Base-by-base conservation (phyloP, 139 green algal genomes). In the Mychonastes homosphaera region DNA sequence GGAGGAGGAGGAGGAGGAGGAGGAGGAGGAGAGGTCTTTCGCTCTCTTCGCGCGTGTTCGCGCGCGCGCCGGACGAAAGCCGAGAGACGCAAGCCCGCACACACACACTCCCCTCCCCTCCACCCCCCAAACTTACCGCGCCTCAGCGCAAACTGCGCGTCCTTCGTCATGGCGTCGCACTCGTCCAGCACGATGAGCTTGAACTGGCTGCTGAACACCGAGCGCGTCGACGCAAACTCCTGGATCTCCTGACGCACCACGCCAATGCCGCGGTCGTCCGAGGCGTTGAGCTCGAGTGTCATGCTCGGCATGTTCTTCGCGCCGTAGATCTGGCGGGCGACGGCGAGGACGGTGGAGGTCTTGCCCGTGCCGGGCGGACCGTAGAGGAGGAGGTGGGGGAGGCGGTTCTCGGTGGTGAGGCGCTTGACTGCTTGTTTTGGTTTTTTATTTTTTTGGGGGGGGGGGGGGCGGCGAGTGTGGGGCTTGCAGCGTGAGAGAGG, bases 101-200 rank as follows among this genome's bases (percentile, higher is more conserved):
- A 56, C 49, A 28, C 39, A n/a, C n/a, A n/a, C n/a, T n/a, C n/a
- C n/a, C n/a, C n/a, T n/a, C n/a, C n/a, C n/a, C n/a, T n/a, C n/a
- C n/a, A n/a, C n/a, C n/a, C n/a, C n/a, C n/a, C n/a, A n/a, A n/a
- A 38, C 77, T 29, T 58, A 95, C 88, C 84, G 79, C 92, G 64
- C 19, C 92, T 65, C 24, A 99, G 75, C 0, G 92, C 93, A 54
- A 94, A 87, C 69, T 99, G 92, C 1, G 92, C 92, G 60, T 98
- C 92, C 56, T 89, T 90, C 10, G 92, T 98, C 92, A 99, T 97
- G 15, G 88, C 88, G 66, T 99, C 92, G 51, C 88, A 96, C 66
- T 99, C 92, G 56, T 99, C 92, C 70, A 99, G 53, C 49, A 99
- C 96, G 54, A 98, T 81, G 23, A 98, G 84, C 82, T 95, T 95